These are phyloP conservation scores for Agrocybe praecox DNA, from an alignment of 768 basidiomycete genomes.

Conservation along the genomic window DNA sequence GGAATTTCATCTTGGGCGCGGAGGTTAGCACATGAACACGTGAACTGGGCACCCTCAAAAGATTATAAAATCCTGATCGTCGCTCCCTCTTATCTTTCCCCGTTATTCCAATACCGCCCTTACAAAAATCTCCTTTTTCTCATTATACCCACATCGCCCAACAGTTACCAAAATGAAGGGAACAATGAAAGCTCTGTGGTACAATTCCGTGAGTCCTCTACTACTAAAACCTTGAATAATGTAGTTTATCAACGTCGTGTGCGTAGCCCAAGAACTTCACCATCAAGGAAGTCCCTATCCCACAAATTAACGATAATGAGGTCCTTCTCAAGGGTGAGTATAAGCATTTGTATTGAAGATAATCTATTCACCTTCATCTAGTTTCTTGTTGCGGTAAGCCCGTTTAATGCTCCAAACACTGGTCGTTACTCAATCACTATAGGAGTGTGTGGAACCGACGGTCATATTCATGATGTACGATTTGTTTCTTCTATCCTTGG, in stretches of 20 bases:
- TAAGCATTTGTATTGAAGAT: neutral
- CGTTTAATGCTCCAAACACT: constrained; percentile 11
- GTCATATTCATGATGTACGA: constrained; percentile 47
- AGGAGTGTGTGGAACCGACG: constrained; percentile 70
- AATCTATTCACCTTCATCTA: constrained; percentile 1
- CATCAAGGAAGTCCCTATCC: constrained; percentile 52
- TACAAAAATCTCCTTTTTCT: neutral
- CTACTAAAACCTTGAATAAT: constrained; percentile 54
- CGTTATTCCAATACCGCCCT: neutral
- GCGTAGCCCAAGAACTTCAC: constrained; percentile 50
- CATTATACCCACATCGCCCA: neutral
- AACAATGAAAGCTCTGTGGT: constrained; percentile 78
- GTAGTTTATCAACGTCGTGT: neutral
- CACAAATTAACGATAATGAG: constrained; percentile 51
- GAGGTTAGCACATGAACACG: neutral
- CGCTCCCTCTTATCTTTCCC: neutral
- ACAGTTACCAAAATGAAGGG: constrained; percentile 44
- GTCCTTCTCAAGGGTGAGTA: constrained; percentile 56
- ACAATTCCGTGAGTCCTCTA: constrained; percentile 66
- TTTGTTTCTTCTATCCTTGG: neutral
- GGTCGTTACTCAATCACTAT: constrained; percentile 14
- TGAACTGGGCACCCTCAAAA: neutral
- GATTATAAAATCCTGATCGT: neutral
- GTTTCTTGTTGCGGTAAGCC: constrained; percentile 8
- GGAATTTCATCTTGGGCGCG: neutral